Evolutionary conservation across 2,329 filamentous ascomycete species (phyloP).

Genomic region (Ambrosiella cleistominuta): DNA sequence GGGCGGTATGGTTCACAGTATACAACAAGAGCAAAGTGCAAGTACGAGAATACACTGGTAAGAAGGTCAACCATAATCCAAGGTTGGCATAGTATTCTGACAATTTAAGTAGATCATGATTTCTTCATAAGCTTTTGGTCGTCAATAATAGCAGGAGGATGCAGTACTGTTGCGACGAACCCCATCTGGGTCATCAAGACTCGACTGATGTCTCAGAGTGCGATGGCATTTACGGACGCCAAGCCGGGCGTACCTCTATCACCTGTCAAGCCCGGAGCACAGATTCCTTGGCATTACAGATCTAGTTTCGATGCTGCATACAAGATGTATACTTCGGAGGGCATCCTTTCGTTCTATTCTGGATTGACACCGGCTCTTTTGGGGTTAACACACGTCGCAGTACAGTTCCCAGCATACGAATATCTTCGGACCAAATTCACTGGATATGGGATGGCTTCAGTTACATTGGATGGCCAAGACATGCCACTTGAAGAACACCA

Average conservation of each 20-base stretch:
- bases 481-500: neutral
- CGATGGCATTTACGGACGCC: slow-evolving; percentile 21
- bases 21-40: slow-evolving; percentile 78
- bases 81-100: neutral
- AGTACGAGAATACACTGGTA: slow-evolving; percentile 50
- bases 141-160: slow-evolving; percentile 76
- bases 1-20: slow-evolving; percentile 95
- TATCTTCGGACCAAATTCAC: slow-evolving; percentile 83
- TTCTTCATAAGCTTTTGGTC: slow-evolving; percentile 65
- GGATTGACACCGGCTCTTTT: slow-evolving; percentile 82
- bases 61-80: slow-evolving; percentile 7
- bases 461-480: slow-evolving; percentile 26
- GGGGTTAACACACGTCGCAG: slow-evolving; percentile 84
- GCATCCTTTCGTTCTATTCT: slow-evolving; percentile 81
- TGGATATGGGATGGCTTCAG: slow-evolving; percentile 68
- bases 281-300: slow-evolving; percentile 76
- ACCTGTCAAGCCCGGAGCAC: slow-evolving; percentile 35
- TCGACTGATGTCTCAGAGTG: slow-evolving; percentile 83
- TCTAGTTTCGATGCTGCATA: slow-evolving; percentile 79
- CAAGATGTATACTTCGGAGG: slow-evolving; percentile 91
- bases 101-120: slow-evolving; percentile 8
- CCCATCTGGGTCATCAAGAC: slow-evolving; percentile 99
- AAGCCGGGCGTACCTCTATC: slow-evolving; percentile 23
- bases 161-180: slow-evolving; percentile 86
- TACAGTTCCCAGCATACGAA: slow-evolving; percentile 94